These are phyloP conservation scores for Puccinia horiana DNA, from an alignment of 1,284 basidiomycete species.

Conservation along the genomic window DNA sequence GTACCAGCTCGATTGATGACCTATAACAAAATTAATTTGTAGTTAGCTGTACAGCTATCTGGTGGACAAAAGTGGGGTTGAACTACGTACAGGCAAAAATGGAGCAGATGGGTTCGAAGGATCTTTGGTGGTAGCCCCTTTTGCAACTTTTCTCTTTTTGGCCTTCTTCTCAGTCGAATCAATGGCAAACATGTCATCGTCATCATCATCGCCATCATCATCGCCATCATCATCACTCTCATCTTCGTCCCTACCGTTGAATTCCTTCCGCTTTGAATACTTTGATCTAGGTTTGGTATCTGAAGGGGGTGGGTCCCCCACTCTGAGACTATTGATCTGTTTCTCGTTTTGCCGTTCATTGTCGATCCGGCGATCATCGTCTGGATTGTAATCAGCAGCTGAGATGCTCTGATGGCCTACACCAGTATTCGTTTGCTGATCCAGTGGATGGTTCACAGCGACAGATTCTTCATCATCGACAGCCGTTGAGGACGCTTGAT, in stretches of 20 bases:
- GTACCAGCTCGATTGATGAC: conserved; percentile 51
- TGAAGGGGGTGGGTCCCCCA: conserved; percentile 58
- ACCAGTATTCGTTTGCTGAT: conserved; percentile 34
- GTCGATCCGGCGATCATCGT: conserved; percentile 76
- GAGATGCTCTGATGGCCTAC: conserved; percentile 62
- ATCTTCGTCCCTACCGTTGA: conserved; percentile 66
- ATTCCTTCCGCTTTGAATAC: conserved; percentile 60
- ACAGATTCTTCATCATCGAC: conserved; percentile 26
- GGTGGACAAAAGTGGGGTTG: neutral
- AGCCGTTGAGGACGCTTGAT: neutral
- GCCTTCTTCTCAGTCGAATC: conserved; percentile 63
- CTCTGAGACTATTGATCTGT: conserved; percentile 41
- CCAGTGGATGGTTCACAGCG: conserved; percentile 28
- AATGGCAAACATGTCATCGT: conserved; percentile 82
- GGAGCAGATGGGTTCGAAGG: conserved; percentile 30
- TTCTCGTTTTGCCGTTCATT: conserved; percentile 66
- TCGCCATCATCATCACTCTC: conserved; percentile 66
- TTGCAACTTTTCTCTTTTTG: conserved; percentile 65
- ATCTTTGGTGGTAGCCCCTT: conserved; percentile 45
- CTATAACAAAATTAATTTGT: neutral
- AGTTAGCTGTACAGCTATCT: neutral
- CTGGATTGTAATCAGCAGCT: conserved; percentile 91
- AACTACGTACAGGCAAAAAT: conserved; percentile 50
- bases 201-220: conserved; percentile 69
- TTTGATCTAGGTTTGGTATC: conserved; percentile 59